Percentiles rank a stretch among this genome's conserved stretches.
Evolutionary conservation across 2,329 filamentous ascomycete species (phyloP).

Genomic region (Aspergillus quadrilineatus): DNA sequence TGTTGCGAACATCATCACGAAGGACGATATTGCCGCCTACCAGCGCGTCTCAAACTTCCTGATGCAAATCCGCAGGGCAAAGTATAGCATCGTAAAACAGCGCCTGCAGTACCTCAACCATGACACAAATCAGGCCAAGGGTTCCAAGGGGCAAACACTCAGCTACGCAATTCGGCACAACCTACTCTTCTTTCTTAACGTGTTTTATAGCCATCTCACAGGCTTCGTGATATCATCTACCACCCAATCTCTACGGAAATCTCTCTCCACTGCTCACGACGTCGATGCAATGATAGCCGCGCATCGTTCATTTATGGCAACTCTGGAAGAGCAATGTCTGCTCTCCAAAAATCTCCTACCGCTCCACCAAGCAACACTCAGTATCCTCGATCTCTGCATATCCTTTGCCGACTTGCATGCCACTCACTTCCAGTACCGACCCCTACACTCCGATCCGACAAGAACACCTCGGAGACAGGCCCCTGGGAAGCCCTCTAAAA

Average conservation of each 20-base stretch:
- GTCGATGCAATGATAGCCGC: constrained; percentile 77
- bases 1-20: constrained; percentile 69
- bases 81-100: constrained; percentile 61
- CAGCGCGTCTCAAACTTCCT: constrained; percentile 72
- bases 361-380: constrained; percentile 71
- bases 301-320: constrained; percentile 64
- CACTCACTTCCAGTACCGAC: constrained; percentile 35
- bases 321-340: constrained; percentile 66
- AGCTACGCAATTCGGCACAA: constrained; percentile 60
- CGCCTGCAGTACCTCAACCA: constrained; percentile 35
- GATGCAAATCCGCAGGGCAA: constrained; percentile 72
- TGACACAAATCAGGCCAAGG: constrained; percentile 35
- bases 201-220: constrained; percentile 72
- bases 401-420: constrained; percentile 63
- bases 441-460: not conserved
- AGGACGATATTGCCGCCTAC: constrained; percentile 64
- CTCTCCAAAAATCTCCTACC: constrained; percentile 67
- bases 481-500: constrained; percentile 35
- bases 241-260: constrained; percentile 55
- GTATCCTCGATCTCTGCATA: constrained; percentile 72
- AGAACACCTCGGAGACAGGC: constrained; percentile 8
- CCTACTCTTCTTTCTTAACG: constrained; percentile 75
- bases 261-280: constrained; percentile 63
- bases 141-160: constrained; percentile 36
- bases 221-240: constrained; percentile 68